Base-by-base conservation (phyloP, 768 basidiomycete genomes). In the Russula foetens region DNA sequence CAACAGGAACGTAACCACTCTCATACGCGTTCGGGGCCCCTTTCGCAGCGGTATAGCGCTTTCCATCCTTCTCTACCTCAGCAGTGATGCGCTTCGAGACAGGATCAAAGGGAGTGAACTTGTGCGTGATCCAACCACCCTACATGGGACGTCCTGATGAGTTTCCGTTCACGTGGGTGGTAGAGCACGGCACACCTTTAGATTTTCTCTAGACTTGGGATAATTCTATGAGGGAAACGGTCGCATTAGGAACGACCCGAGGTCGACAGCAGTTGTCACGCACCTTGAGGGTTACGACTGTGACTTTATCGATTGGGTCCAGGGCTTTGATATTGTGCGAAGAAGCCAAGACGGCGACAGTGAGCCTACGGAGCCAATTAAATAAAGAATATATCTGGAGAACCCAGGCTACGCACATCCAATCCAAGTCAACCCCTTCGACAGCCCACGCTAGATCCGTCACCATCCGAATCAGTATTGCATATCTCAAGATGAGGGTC, bases 31-130 rank as follows among this genome's bases (percentile, higher is more conserved):
- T 78, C 9, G 78, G 78, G 0, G 79, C 79, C 48, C 78, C 78
- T 63, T 80, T 80, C 48, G 77, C 75, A 54, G 72, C 74, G 5
- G 69, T 75, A 62, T 71, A 79, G 39, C 67, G 65, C 67, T 72
- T 75, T 24, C 78, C 79, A 56, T 79, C 74, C 41, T 71, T 70
- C 59, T 76, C 74, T 26, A 80, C 75, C 63, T 78, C 75, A 21
- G 78, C 76, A 26, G 77, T 77, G 67, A 80, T 80, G 35, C 79
- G 76, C 68, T 80, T 79, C 51, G 77, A 78, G 44, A 80, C 79
- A 11, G 79, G 79, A 62, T 80, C 77, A 65, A 79, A 79, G 7
- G 79, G 79, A 7, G 71, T 69, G 67, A 80, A 80, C 59, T 76
- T 77, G 67, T 71, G 56, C 24, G 78, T 80, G 52, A 68, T 71